Evolutionary conservation across 805 yeast species (phyloP), one percentile per base, ranked within the genome.

Genomic region (Kuraishia cidri): DNA sequence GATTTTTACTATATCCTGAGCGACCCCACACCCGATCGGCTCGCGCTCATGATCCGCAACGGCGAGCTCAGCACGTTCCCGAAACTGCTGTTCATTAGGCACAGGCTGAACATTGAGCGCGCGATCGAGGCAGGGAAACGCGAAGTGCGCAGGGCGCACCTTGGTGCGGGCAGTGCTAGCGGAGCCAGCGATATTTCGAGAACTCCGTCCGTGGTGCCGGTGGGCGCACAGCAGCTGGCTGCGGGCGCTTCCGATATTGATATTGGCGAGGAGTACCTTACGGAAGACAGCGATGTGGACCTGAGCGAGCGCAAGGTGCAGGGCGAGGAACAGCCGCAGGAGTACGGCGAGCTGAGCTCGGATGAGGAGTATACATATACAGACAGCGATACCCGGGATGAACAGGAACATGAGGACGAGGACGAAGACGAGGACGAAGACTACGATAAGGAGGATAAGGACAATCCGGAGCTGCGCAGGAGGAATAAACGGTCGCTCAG

Each of bases 31-130:
- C 75, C 69, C 40, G 71, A 70, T 24, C 62, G 72, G 38, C 54
- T 82, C 41, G 71, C 50, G 3, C 60, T 58, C 29, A 69, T 77
- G 68, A 68, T 82, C 20, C 45, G 53, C 20, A 72, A 71, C 36
- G 92, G 92, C 7, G 79, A 79, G 51, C 52, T 62, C 20, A 69
- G 79, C 11, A 70, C 82, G 32, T 82, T 62, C 47, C 92, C 92
- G 3, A 71, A 77, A 39, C 40, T 82, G 11, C 46, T 72, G 13
- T 82, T 81, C 48, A 73, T 82, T 21, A 69, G 66, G 20, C 79
- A 81, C 48, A 62, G 88, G 33, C 44, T 79, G 24, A 59, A 59
- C 26, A 72, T 83, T n/a, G 90, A 83, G 50, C 53, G 80, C 32
- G 69, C 73, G 6, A 75, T 81, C 22, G 75, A 69, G 29, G 47